phyloP scores from a whole-genome alignment of 1,284 basidiomycete genomes.

The Marasmius fiardii region DNA sequence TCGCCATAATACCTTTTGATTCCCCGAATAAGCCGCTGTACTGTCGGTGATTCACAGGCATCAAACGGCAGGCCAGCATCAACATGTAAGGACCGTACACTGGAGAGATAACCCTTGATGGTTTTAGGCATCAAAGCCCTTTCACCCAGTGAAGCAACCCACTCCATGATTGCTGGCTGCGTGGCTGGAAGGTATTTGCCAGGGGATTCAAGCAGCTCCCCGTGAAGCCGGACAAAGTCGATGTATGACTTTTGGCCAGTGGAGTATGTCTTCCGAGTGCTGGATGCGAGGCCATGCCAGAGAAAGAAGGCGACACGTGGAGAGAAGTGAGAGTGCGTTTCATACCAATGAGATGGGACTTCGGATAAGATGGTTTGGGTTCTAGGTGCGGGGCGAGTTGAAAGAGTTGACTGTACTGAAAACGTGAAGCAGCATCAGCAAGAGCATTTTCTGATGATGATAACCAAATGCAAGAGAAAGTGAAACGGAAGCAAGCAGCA shows the following conservation, averaged over 20 bases:
- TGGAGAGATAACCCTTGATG: too few relatives aligned
- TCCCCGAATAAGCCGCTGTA: neutral
- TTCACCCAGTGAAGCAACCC: constrained; percentile 24
- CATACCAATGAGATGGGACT: constrained; percentile 24
- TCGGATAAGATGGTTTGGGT: constrained; percentile 19
- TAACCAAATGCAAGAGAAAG: constrained; percentile 23
- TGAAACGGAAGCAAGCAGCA: constrained; percentile 18
- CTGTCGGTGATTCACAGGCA: neutral
- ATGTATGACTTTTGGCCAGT: too few relatives aligned
- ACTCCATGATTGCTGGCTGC: constrained; percentile 23
- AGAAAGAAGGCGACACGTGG: constrained; percentile 20
- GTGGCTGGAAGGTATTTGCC: constrained; percentile 32
- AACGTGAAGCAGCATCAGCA: constrained; percentile 27
- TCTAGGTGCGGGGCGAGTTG: constrained; percentile 21
- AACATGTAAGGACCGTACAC: constrained; percentile 21
- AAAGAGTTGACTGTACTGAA: constrained; percentile 25
- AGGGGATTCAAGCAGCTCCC: constrained; percentile 1
- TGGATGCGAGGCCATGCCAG: too few relatives aligned
- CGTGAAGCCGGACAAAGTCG: constrained; percentile 23
- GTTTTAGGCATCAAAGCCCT: too few relatives aligned
- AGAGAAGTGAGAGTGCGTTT: constrained; percentile 21
- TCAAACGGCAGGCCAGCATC: constrained; percentile 21
- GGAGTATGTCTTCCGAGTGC: too few relatives aligned
- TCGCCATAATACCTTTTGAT: neutral
- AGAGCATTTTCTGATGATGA: constrained; percentile 18